These are phyloP conservation scores for Pseudopyrenochaeta lycopersici DNA, from an alignment of 2,329 filamentous ascomycete genomes.

Conservation along the genomic window DNA sequence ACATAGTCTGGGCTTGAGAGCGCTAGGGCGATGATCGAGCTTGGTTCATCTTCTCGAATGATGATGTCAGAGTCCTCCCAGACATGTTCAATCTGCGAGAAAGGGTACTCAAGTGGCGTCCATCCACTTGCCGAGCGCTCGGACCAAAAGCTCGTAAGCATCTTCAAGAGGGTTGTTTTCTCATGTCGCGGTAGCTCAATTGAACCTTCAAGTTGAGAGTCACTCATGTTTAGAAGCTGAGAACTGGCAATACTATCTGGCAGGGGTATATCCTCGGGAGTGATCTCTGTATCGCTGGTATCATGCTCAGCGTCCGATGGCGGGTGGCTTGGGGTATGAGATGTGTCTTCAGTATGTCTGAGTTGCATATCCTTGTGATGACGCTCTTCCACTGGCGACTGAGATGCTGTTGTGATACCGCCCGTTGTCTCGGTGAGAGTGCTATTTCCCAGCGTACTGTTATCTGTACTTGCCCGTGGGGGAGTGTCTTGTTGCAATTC, in stretches of 20 bases:
- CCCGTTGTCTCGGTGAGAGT: constrained; percentile 43
- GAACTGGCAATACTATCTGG: constrained; percentile 68
- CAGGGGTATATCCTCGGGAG: constrained; percentile 72
- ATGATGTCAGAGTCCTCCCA: constrained; percentile 98
- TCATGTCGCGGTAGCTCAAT: constrained; percentile 90
- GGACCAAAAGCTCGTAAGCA: constrained; percentile 97
- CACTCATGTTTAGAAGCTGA: constrained; percentile 60
- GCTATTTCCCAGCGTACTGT: constrained; percentile 49
- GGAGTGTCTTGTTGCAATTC: constrained; percentile 56
- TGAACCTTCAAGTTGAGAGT: constrained; percentile 66
- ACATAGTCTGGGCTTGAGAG: constrained; percentile 88
- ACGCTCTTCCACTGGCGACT: constrained; percentile 47
- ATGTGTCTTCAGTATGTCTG: constrained; percentile 35
- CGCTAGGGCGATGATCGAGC: constrained; percentile 92
- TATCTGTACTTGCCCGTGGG: constrained; percentile 44
- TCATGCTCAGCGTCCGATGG: constrained; percentile 63
- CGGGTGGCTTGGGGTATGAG: constrained; percentile 40
- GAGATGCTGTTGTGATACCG: constrained; percentile 38
- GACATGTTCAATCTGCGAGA: constrained; percentile 84
- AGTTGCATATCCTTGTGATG: constrained; percentile 26
- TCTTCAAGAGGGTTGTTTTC: constrained; percentile 91
- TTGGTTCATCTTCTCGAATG: constrained; percentile 95
- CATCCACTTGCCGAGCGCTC: constrained; percentile 96
- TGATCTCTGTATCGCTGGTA: constrained; percentile 75
- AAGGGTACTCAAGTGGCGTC: constrained; percentile 90